Percentiles rank a stretch among this genome's conserved stretches.
Conservation (phyloP, 73 alveolate genomes). For the Tetrahymena borealis region DNA sequence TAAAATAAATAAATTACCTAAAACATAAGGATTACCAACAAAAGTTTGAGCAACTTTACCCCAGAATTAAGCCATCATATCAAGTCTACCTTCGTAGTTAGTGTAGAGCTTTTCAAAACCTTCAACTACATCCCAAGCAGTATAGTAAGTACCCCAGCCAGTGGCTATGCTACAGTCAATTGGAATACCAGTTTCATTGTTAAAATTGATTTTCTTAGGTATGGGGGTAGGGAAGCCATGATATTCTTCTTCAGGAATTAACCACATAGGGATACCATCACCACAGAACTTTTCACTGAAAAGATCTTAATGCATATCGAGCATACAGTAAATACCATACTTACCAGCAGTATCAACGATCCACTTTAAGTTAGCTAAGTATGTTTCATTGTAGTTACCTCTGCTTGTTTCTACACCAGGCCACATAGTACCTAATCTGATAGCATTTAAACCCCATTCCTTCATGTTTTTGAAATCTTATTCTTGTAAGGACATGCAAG, state of each 20-base stretch:
- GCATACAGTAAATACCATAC: constrained; percentile 7
- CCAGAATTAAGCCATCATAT: constrained; percentile 16
- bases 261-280: constrained; percentile 37
- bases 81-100: constrained; percentile 9
- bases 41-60: not conserved
- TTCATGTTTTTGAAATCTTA: constrained; percentile 15
- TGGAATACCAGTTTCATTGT: not conserved
- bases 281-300: constrained; percentile 32
- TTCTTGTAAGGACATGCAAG: constrained; percentile 11
- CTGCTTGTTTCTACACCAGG: constrained; percentile 12
- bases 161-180: not conserved
- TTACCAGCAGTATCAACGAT: constrained; percentile 11
- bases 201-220: not conserved
- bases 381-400: constrained; percentile 15
- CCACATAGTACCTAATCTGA: constrained; percentile 46
- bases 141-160: constrained; percentile 7
- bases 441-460: constrained; percentile 33
- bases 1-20: not conserved
- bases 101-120: constrained; percentile 17
- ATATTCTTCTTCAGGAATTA: constrained; percentile 3
- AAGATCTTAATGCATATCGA: constrained; percentile 35
- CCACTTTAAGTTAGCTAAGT: not conserved
- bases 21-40: constrained; percentile 12
- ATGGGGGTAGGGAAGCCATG: not conserved
- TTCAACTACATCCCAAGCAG: constrained; percentile 29